Evolutionary conservation across 129 eudicot genomes (phyloP), one percentile per base, ranked within the genome.

Genomic region (Lactuca sativa): DNA sequence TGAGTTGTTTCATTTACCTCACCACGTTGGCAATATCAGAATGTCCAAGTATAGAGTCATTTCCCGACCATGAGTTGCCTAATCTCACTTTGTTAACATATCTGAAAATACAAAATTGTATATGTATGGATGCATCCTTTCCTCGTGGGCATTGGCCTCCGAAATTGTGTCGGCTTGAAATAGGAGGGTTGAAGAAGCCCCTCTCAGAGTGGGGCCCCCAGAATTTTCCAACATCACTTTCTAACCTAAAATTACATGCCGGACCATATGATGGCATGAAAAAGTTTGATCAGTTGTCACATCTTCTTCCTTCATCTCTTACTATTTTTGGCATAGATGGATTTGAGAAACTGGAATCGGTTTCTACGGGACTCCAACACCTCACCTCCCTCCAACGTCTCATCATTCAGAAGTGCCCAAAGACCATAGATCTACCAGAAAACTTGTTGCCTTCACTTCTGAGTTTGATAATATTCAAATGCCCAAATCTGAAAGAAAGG

Each of bases 81-180:
- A 75, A 18, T 55, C 53, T 67, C 69, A 11, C 56, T 4, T 58
- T 3, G 12, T 54, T 75, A 33, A 31, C 1, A 56, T 0, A 14
- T 10, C 18, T 76, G 14, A 3, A 9, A 4, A 75, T 67, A 48
- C 8, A 0, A 7, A 3, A 36, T 13, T 75, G 74, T 75, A 13
- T 53, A 66, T 5, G 52, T 75, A 21, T 75, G 64, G 69, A 67
- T 62, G 56, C 44, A 30, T 59, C n/a, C 18, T 75, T 66, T 59
- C 74, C 80, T 49, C 67, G 59, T 60, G 74, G 80, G 53, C 4
- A 41, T 59, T 75, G 73, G 80, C 80, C 80, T 66, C 74, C 74
- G 0, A 67, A 75, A 9, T 38, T 75, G 60, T 8, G 10, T 44
- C 15, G 32, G 6, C 56, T 76, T 25, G 4, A 3, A 18, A 70